phyloP scores from a whole-genome alignment of 2,329 filamentous ascomycete species.

The Conoideocrella luteorostrata region DNA sequence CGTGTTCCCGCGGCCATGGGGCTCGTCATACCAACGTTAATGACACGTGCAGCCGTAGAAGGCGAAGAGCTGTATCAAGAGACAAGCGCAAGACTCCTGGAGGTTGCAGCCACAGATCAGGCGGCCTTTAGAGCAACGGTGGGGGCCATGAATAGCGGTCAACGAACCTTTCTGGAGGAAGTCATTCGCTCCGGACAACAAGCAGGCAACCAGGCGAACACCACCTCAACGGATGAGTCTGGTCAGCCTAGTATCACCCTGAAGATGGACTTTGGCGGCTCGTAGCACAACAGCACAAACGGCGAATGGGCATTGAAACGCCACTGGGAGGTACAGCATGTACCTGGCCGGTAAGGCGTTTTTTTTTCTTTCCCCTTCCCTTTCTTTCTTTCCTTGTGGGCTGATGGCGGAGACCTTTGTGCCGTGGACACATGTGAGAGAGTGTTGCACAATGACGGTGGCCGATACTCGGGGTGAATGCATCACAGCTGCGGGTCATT shows the following conservation, averaged over 20 bases:
- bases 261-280: constrained; percentile 81
- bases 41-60: constrained; percentile 64
- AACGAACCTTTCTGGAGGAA: constrained; percentile 73
- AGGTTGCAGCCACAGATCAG: constrained; percentile 73
- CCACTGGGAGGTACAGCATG: constrained; percentile 4
- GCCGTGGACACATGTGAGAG: too few species aligned
- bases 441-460: too few species aligned
- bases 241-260: constrained; percentile 79
- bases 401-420: too few species aligned
- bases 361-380: background rate
- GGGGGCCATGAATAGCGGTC: constrained; percentile 59
- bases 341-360: constrained; percentile 1
- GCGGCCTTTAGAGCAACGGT: constrained; percentile 68
- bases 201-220: constrained; percentile 31
- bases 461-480: too few species aligned
- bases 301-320: background rate
- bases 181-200: constrained; percentile 63
- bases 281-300: constrained; percentile 9
- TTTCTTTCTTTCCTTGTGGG: background rate
- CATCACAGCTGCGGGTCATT: too few species aligned
- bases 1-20: constrained; percentile 59
- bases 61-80: constrained; percentile 58
- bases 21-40: constrained; percentile 69
- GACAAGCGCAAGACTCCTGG: constrained; percentile 69
- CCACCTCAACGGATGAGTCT: constrained; percentile 34